Evolutionary conservation across 352 stramenopile genomes (phyloP), one percentile per base, ranked within the genome.

Genomic region (Thalassiosira hispida): DNA sequence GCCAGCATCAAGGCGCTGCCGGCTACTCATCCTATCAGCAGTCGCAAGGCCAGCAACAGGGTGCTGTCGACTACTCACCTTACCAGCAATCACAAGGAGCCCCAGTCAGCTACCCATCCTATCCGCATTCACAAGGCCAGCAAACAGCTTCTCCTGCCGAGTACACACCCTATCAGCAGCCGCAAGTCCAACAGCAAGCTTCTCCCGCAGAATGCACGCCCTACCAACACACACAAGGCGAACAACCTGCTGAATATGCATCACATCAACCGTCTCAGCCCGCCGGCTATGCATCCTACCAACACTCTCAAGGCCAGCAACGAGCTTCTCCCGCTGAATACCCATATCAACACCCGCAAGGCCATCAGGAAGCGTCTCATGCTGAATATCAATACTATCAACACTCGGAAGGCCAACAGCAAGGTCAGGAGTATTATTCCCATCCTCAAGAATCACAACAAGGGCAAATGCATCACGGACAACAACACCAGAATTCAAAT

Each of bases 91-190:
- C 11, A 40, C 51, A 59, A 22, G 0, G 12, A 42, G 35, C n/a
- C n/a, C n/a, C n/a, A n/a, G n/a, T n/a, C n/a, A n/a, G n/a, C n/a
- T n/a, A n/a, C n/a, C n/a, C n/a, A n/a, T 65, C 56, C 6, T 65
- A 65, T 67, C 20, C 55, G 20, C 35, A 51, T 14, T 44, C 40
- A 38, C 38, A 56, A 20, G 23, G 27, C 16, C 40, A 56, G 22
- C 38, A 42, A n/a, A 38, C 22, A 25, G 20, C 59, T 9, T 42
- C 59, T 56, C 59, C 38, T 8, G 40, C 22, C 22, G 59, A 67
- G 23, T 67, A 67, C 40, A 56, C 51, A 27, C 40, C 27, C 55
- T 27, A 63, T 42, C 55, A 63, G 14, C 40, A 63, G 27, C 40
- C 55, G 16, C 55, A 25, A 63, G 55, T 27, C 31, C 55, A 47